Evolutionary conservation across 768 basidiomycete genomes (phyloP), one percentile per base, ranked within the genome.

Genomic region (Pleurotus citrinopileatus): DNA sequence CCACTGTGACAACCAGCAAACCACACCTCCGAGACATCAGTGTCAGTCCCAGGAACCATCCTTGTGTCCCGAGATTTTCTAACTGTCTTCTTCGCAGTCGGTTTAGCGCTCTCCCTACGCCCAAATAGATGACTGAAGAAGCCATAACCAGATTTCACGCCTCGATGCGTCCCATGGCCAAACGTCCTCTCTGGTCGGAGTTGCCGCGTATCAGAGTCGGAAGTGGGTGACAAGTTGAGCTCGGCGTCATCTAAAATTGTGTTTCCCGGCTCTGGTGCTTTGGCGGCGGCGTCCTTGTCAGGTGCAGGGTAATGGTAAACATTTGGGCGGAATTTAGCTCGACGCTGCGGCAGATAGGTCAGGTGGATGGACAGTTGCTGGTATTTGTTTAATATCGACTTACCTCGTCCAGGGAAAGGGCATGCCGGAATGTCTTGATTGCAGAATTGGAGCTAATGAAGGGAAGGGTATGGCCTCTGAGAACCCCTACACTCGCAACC

Each of bases 21-120:
- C 89, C 89, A 93, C 2, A 91, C 88, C 63, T 93, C 90, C 10
- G 83, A 63, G 12, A 89, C 82, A 65, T 90, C 82, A 2, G 79
- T 69, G 22, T 64, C 62, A 1, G 56, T 50, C 9, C 42, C 53
- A 2, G 46, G 59, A 2, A 42, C 59, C 32, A 62, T 60, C 19
- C 40, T 45, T 2, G 55, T 29, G 17, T 55, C 53, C 20, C 57
- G 44, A 1, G 54, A 23, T 43, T 67, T 63, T 44, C 17, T 13
- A 19, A 2, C 2, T 2, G 38, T 61, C 62, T 34, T 34, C n/a
- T 15, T 45, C 25, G 26, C 34, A 52, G 4, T 52, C 32, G 5
- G 47, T 15, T 42, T 40, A 42, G 20, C 22, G n/a, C 61, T 61
- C 23, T 62, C 45, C 19, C 19, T 54, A 44, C 34, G 23, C 26